These are phyloP conservation scores for Exophiala bonariae DNA, from an alignment of 2,329 filamentous ascomycete species.

Conservation along the genomic window DNA sequence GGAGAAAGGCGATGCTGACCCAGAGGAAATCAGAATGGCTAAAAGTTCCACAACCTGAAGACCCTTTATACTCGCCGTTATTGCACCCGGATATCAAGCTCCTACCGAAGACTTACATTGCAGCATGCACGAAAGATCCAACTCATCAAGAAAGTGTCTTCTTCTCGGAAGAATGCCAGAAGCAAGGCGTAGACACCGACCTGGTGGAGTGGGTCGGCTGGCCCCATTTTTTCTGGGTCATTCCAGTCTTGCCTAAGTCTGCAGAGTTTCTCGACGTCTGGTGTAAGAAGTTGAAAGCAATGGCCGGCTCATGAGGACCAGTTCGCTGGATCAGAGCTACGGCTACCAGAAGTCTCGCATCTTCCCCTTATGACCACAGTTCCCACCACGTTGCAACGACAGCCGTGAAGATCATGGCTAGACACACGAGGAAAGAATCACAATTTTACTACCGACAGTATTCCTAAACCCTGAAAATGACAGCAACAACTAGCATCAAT, in stretches of 20 bases:
- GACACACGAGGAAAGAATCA: too few species aligned
- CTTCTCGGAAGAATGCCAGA: slow-evolving; percentile 14
- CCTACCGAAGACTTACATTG: slow-evolving; percentile 8
- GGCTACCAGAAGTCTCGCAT: too few species aligned
- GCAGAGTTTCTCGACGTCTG: slow-evolving; percentile 1
- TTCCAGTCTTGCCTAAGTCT: not conserved
- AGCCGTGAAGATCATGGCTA: too few species aligned
- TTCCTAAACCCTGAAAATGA: too few species aligned
- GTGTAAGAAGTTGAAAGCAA: not conserved
- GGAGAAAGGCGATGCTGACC: not conserved
- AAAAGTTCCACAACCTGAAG: slow-evolving; percentile 1
- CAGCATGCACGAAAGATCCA: slow-evolving; percentile 10
- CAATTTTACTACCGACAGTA: too few species aligned
- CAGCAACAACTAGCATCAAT: too few species aligned
- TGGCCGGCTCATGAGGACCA: not conserved
- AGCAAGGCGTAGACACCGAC: slow-evolving; percentile 9
- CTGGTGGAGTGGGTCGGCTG: slow-evolving; percentile 8
- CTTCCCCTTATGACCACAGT: too few species aligned
- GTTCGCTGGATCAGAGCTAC: too few species aligned
- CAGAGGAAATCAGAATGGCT: slow-evolving; percentile 3
- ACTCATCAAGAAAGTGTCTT: slow-evolving; percentile 11
- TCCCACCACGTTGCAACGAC: too few species aligned
- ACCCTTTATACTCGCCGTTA: slow-evolving; percentile 6
- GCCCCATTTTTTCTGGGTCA: slow-evolving; percentile 13
- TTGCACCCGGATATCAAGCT: slow-evolving; percentile 6